Evolutionary conservation across 1,139 yeast genomes (phyloP), one percentile per base, ranked within the genome.

Genomic region (Yamadazyma sp.): DNA sequence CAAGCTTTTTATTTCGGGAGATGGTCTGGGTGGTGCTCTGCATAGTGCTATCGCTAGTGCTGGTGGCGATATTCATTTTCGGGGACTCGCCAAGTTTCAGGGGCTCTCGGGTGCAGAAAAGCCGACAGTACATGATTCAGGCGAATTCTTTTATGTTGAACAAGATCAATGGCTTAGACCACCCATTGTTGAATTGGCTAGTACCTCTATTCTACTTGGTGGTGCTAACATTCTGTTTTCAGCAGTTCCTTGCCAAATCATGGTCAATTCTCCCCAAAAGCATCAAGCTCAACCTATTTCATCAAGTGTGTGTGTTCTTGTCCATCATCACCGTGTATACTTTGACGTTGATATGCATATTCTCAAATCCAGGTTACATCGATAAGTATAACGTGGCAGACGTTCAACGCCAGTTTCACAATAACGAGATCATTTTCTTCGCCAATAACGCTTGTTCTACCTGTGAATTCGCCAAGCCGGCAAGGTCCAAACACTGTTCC

Each of bases 401-500:
- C n/a, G 49, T 50, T 3, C 24, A 42, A 30, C 16, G 29, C 9
- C 34, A 37, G 25, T 65, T 74, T 50, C 59, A 58, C 2, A 72
- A 62, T 47, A 89, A 89, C 58, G 67, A 73, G 15, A 58, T 87
- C 28, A 73, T 87, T 17, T 88, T 75, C 58, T 76, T 76, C 53
- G 65, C 73, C 7, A 62, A 58, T 24, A 58, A 57, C 34, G 38
- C 40, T 3, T 71, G 77, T 47, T 41, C 59, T 4, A 87, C 97
- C 0, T 92, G 98, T 57, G 61, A 69, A 2, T 50, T 73, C n/a
- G 56, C 62, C 5, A 91, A 88, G 51, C 91, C 95, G 0, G 95
- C 98, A 1, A 65, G 98, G 34, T 85, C 95, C 9, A 89, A 87
- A 55, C 98, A 92, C 61, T 92, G 98, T 57, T 72, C 83, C 3